Conservation (phyloP, 805 yeast species). For the Lipomyces yamadae region DNA sequence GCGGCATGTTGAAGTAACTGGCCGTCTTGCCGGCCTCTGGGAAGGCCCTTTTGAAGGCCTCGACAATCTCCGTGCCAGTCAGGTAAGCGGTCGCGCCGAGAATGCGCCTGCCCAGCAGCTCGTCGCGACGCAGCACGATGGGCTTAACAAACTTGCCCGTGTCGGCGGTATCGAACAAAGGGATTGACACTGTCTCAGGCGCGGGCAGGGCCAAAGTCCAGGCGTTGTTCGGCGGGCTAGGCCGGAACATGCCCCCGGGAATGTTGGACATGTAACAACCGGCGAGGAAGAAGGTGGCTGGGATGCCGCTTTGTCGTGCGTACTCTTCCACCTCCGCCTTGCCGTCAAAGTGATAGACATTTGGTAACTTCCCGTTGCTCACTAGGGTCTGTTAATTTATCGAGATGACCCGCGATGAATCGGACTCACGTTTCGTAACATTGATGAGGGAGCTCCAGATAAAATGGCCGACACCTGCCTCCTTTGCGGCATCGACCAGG, state of each 20-base stretch:
- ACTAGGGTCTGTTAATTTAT: neutral
- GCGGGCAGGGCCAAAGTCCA: neutral
- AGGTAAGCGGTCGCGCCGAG: neutral
- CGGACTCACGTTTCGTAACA: neutral
- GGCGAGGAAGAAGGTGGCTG: neutral
- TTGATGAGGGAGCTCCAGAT: neutral
- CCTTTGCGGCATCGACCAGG: slow-evolving; percentile 13
- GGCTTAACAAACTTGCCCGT: neutral
- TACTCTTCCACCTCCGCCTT: neutral
- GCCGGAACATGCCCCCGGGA: too few species aligned
- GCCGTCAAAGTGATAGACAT: neutral
- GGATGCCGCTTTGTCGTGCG: neutral
- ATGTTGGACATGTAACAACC: neutral
- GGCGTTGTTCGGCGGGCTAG: too few species aligned
- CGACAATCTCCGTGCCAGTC: neutral
- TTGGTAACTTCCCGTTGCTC: neutral
- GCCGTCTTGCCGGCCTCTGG: neutral
- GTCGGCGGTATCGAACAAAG: neutral
- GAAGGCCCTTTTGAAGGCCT: neutral
- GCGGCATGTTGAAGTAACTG: neutral
- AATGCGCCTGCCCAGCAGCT: neutral
- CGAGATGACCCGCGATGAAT: neutral
- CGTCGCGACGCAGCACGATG: neutral
- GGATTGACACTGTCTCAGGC: neutral
- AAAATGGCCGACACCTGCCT: slow-evolving; percentile 1